Evolutionary conservation across 176 grass and related monocot species (phyloP).

Genomic region (Canna indica): DNA sequence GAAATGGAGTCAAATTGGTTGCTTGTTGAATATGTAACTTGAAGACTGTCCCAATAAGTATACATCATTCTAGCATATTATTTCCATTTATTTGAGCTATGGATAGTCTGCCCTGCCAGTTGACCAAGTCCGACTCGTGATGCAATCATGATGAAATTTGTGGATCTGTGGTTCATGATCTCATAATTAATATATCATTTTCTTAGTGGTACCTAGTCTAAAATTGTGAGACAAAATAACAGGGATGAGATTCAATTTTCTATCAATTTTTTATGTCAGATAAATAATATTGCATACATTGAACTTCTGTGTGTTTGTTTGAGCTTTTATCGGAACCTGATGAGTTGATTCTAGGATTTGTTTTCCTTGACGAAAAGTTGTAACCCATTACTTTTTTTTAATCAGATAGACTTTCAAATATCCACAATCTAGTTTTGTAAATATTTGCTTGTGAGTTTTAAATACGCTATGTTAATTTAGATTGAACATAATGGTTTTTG

Average conservation of each 20-base stretch:
- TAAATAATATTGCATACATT: not conserved
- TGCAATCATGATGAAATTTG: not conserved
- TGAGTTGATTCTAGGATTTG: not conserved
- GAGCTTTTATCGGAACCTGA: no score
- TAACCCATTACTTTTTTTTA: not conserved
- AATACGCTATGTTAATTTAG: no score
- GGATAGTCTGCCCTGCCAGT: not conserved
- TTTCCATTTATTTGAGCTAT: not conserved
- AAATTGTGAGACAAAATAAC: not conserved
- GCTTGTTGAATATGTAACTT: not conserved
- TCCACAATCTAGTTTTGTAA: not conserved
- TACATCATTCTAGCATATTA: not conserved
- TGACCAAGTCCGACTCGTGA: not conserved
- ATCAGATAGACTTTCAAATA: not conserved
- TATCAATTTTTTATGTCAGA: not conserved
- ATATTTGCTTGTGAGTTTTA: not conserved
- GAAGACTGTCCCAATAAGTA: not conserved
- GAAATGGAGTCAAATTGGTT: not conserved
- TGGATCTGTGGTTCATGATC: not conserved
- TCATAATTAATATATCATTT: not conserved
- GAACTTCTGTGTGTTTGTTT: not conserved
- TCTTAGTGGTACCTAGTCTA: not conserved
- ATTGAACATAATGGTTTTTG: not conserved
- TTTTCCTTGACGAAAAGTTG: not conserved
- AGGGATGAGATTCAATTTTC: not conserved